Evolutionary conservation across 306 rosid species (phyloP).

Genomic region (Prunus persica): DNA sequence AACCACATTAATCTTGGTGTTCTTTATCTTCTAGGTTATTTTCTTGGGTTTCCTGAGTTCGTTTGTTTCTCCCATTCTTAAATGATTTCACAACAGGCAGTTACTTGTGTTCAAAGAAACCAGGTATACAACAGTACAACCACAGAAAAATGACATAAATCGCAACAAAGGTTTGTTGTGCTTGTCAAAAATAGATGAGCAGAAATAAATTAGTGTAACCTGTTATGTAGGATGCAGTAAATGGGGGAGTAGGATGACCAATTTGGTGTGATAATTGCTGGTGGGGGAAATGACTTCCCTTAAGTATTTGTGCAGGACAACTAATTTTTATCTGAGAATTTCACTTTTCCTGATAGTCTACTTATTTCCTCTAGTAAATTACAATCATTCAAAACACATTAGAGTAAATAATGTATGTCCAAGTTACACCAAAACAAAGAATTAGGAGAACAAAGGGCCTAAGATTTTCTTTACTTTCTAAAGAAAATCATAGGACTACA

Average conservation of each 20-base stretch:
- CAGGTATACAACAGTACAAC: no score
- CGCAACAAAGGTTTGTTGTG: no score
- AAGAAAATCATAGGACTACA: not conserved
- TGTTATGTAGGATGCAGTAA: not conserved
- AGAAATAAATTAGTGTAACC: not conserved
- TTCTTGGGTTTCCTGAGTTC: no score
- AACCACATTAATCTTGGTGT: no score
- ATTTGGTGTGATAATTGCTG: no score
- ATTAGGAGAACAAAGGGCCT: not conserved
- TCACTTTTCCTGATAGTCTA: not conserved
- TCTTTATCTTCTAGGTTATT: no score
- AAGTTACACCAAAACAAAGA: not conserved
- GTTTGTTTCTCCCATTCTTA: no score
- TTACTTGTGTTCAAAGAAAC: no score
- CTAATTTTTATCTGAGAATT: not conserved
- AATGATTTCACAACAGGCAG: no score
- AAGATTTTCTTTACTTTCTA: not conserved
- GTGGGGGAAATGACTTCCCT: not conserved
- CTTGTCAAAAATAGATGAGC: not conserved
- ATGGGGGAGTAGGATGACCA: no score
- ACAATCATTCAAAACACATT: not conserved
- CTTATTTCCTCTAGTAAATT: not conserved
- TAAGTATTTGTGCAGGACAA: not conserved
- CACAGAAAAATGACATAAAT: no score
- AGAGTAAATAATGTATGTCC: not conserved